These are phyloP conservation scores for Citeromyces matritensis DNA, from an alignment of 805 yeast genomes.

Conservation along the genomic window DNA sequence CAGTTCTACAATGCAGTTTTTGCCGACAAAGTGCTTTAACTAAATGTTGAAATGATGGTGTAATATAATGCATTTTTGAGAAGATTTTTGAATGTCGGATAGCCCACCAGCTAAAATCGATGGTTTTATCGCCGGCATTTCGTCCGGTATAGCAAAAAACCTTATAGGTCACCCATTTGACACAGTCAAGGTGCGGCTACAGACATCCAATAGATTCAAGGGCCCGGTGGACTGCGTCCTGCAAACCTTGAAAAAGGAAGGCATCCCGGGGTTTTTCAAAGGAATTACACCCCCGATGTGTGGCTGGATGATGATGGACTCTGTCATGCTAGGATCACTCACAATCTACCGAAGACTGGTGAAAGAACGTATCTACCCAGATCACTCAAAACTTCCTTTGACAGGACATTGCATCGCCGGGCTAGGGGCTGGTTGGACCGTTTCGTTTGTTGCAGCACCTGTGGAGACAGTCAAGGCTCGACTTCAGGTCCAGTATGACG, in stretches of 20 bases:
- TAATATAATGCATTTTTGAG: too few relatives aligned
- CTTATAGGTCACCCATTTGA: constrained; percentile 92
- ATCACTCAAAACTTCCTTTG: constrained; percentile 53
- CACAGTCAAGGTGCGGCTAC: constrained; percentile 77
- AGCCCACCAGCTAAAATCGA: constrained; percentile 34
- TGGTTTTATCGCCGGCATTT: constrained; percentile 83
- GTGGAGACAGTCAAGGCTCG: constrained; percentile 83
- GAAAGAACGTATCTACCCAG: constrained; percentile 46
- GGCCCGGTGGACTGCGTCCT: constrained; percentile 75
- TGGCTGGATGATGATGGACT: constrained; percentile 92
- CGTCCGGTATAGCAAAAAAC: constrained; percentile 77
- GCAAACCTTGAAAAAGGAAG: constrained; percentile 63
- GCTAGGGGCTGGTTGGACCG: constrained; percentile 83
- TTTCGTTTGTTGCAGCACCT: constrained; percentile 91
- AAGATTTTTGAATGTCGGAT: constrained; percentile 1
- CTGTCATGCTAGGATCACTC: constrained; percentile 77
- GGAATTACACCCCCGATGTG: constrained; percentile 89
- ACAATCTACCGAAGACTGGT: constrained; percentile 61
- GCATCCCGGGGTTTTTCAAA: constrained; percentile 65
- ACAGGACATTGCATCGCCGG: constrained; percentile 64
- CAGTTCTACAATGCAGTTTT: too few relatives aligned
- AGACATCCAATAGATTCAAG: constrained; percentile 58
- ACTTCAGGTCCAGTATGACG: constrained; percentile 81
- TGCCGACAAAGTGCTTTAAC: too few relatives aligned
- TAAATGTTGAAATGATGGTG: too few relatives aligned